Evolutionary conservation across 169 alveolate species (phyloP).

Genomic region (Plasmodium gallinaceum): DNA sequence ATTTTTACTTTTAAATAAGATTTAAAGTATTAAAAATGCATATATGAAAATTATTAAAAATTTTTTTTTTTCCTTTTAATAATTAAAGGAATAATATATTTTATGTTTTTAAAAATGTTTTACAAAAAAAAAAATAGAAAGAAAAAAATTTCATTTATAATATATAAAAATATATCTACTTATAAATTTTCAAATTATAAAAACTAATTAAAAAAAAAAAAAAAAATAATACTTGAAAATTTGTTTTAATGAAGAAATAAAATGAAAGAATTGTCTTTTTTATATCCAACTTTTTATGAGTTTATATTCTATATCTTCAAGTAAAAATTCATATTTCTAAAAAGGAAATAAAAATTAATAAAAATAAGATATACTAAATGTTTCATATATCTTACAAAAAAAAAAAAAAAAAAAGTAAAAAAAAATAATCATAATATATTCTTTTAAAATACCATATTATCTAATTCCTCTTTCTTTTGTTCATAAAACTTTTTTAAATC

Average conservation of each 20-base stretch:
- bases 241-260: background rate
- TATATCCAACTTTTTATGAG: slow-evolving; percentile 62
- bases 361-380: background rate
- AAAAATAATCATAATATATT: background rate
- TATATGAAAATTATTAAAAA: too few relatives aligned
- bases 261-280: background rate
- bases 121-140: background rate
- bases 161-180: background rate
- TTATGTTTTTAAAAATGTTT: background rate
- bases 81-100: too few relatives aligned
- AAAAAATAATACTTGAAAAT: background rate
- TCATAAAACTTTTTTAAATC: slow-evolving; percentile 54
- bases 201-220: slow-evolving; percentile 4
- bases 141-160: background rate
- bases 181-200: background rate
- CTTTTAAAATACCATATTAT: slow-evolving; percentile 50
- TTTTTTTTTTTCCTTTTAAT: too few relatives aligned
- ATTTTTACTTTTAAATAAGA: too few relatives aligned
- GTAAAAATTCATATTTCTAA: slow-evolving; percentile 71
- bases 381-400: background rate
- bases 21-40: too few relatives aligned
- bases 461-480: slow-evolving; percentile 66
- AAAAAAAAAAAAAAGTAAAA: background rate
- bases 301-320: slow-evolving; percentile 64
- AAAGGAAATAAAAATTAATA: slow-evolving; percentile 10